Evolutionary conservation across 2,329 filamentous ascomycete species (phyloP).

Genomic region (Penicillium fuscoglaucum): DNA sequence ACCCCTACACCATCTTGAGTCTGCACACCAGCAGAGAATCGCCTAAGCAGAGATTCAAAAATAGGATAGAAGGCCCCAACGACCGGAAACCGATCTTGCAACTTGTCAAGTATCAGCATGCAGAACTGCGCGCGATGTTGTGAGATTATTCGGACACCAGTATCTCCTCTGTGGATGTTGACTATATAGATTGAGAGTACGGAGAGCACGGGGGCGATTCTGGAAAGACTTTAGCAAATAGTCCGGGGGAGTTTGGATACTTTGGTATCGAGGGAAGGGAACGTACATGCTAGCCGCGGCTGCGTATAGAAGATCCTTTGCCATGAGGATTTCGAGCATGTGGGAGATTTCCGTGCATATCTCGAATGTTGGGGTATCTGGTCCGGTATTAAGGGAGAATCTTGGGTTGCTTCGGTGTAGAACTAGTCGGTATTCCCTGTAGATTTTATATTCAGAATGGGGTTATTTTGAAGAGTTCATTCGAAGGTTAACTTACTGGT

Average conservation of each 20-base stretch:
- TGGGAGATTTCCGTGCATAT: slow-evolving; percentile 21
- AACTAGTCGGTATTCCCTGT: slow-evolving; percentile 14
- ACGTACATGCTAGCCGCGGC: slow-evolving; percentile 14
- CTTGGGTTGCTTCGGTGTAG: slow-evolving; percentile 15
- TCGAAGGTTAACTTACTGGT: slow-evolving; percentile 8
- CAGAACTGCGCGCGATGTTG: slow-evolving; percentile 28
- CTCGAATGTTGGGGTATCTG: slow-evolving; percentile 14
- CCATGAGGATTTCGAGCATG: slow-evolving; percentile 24
- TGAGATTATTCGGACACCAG: slow-evolving; percentile 21
- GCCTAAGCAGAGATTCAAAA: slow-evolving; percentile 13
- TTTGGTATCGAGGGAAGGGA: neutral
- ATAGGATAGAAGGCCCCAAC: slow-evolving; percentile 18
- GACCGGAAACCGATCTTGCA: slow-evolving; percentile 24
- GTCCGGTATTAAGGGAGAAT: slow-evolving; percentile 13
- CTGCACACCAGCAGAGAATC: neutral
- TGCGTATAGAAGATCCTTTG: slow-evolving; percentile 15
- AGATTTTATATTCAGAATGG: neutral
- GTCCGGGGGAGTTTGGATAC: neutral
- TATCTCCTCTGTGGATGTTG: slow-evolving; percentile 18
- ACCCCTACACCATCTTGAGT: neutral
- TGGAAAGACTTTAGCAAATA: slow-evolving; percentile 1
- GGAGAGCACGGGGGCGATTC: slow-evolving; percentile 16
- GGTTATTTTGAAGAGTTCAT: too few relatives aligned
- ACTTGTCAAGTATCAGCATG: slow-evolving; percentile 25
- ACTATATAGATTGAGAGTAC: slow-evolving; percentile 18